Percentiles rank a stretch among this genome's conserved stretches.
Evolutionary conservation across 768 basidiomycete species (phyloP).

Genomic region (Chalciporus chontae): DNA sequence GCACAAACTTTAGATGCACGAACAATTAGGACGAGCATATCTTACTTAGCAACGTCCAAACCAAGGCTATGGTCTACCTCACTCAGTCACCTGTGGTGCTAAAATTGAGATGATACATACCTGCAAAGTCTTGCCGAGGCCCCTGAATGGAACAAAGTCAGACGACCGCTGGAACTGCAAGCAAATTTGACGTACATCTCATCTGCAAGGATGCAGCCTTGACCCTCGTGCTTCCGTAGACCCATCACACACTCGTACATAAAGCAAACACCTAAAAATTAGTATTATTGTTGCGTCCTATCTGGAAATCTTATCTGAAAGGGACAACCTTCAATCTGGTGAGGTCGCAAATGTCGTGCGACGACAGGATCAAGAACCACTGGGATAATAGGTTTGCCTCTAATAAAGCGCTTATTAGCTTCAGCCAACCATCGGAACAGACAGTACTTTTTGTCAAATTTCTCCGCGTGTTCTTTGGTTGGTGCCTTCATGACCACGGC

Average conservation of each 20-base stretch:
- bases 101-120: constrained; percentile 29
- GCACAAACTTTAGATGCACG: not conserved
- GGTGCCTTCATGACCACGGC: constrained; percentile 88
- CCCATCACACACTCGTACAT: constrained; percentile 98
- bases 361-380: constrained; percentile 93
- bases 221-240: constrained; percentile 82
- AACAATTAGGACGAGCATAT: constrained; percentile 5
- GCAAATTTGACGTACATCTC: constrained; percentile 65
- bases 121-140: constrained; percentile 94
- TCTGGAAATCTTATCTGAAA: not conserved
- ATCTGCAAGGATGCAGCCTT: constrained; percentile 95
- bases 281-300: not conserved
- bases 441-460: constrained; percentile 66
- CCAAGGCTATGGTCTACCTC: constrained; percentile 71
- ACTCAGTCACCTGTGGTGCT: constrained; percentile 9
- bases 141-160: constrained; percentile 49
- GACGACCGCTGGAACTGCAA: constrained; percentile 1
- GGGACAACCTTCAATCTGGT: constrained; percentile 79
- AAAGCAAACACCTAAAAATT: constrained; percentile 66
- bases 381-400: constrained; percentile 60
- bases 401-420: constrained; percentile 26
- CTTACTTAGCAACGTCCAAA: constrained; percentile 91
- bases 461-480: constrained; percentile 57
- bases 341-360: constrained; percentile 69
- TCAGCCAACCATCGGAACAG: constrained; percentile 3